Base-by-base conservation (phyloP, 2,329 filamentous ascomycete species). In the Sporothrix dimorphospora region DNA sequence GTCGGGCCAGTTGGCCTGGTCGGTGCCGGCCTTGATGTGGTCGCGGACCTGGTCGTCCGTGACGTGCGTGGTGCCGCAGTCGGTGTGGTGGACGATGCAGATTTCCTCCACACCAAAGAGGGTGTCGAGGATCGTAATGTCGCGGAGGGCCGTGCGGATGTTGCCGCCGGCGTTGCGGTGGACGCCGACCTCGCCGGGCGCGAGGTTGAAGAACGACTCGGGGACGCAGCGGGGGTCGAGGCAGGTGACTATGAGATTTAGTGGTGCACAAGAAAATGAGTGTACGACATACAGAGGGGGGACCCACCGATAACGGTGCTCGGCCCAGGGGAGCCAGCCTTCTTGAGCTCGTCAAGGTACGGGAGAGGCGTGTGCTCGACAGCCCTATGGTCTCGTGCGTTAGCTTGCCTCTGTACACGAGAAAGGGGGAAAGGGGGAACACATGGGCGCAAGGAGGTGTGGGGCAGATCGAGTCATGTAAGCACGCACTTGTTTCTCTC, bases 151-250 rank as follows among this genome's bases (percentile, higher is more conserved):
- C 3, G 47, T n/a, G 11, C 47, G 47, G 34, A 68, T 21, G n/a
- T 53, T 53, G 27, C 65, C 65, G 65, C 65, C 65, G 45, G 47
- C 65, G 34, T 68, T 68, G 47, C 65, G 65, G 34, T 68, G 47
- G 19, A 68, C 47, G n/a, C 38, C 19, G 45, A 12, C 47, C 14
- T 68, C 65, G 47, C 45, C 47, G 34, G 47, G 30, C 9, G 40
- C 16, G 9, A 68, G 47, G 47, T 24, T 34, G 7, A 68, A 53
- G n/a, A 68, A 55, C 2, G 47, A 27, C 47, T 68, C 65, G 27
- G 65, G 65, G 24, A 55, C 47, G 16, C 47, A 55, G 65, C 65
- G 65, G n/a, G 65, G 65, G 47, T 68, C 65, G 30, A 68, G 47
- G 47, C 65, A 68, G 47, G 47, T 68, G 9, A 68, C 65, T n/a